A percentile compares a stretch with the other conserved stretches of the same genome.
phyloP scores from a whole-genome alignment of 2,329 filamentous ascomycete species.

The Sordariomycetes sp. region DNA sequence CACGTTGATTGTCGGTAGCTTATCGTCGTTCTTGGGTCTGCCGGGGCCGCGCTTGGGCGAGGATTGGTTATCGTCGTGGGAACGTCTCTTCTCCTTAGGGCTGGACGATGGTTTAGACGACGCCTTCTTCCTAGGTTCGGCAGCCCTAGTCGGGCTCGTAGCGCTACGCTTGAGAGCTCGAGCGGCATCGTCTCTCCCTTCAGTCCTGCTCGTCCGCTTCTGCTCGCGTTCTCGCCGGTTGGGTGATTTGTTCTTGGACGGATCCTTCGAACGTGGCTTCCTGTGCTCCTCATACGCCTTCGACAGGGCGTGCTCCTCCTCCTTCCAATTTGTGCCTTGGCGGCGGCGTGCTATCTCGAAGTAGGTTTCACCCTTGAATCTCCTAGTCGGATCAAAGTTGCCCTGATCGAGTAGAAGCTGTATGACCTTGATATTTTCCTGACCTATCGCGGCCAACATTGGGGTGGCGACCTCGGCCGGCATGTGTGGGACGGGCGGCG shows the following conservation, averaged over 20 bases:
- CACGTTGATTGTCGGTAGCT: constrained; percentile 31
- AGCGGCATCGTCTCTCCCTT: constrained; percentile 30
- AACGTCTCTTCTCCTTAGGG: constrained; percentile 37
- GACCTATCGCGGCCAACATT: constrained; percentile 87
- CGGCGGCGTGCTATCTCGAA: constrained; percentile 77
- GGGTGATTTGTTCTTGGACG: constrained; percentile 39
- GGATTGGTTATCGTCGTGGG: constrained; percentile 34
- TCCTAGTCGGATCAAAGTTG: constrained; percentile 71
- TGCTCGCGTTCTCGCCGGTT: constrained; percentile 29
- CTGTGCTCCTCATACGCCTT: constrained; percentile 59
- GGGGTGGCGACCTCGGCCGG: constrained; percentile 72
- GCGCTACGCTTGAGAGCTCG: constrained; percentile 31
- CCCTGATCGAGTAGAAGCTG: constrained; percentile 67
- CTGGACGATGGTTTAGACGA: constrained; percentile 22
- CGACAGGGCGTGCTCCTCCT: constrained; percentile 75
- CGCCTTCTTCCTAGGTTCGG: constrained; percentile 29
- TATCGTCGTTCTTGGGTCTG: constrained; percentile 45
- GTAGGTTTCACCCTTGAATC: constrained; percentile 70
- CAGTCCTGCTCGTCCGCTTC: constrained; percentile 28
- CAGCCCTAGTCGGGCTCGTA: constrained; percentile 37
- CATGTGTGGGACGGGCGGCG: constrained; percentile 49
- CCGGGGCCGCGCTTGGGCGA: constrained; percentile 40
- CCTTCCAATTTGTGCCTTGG: constrained; percentile 79
- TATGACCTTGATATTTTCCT: constrained; percentile 77
- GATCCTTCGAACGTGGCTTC: constrained; percentile 34